Base-by-base conservation (phyloP, 2,329 filamentous ascomycete genomes). In the Ustilaginoidea virens region DNA sequence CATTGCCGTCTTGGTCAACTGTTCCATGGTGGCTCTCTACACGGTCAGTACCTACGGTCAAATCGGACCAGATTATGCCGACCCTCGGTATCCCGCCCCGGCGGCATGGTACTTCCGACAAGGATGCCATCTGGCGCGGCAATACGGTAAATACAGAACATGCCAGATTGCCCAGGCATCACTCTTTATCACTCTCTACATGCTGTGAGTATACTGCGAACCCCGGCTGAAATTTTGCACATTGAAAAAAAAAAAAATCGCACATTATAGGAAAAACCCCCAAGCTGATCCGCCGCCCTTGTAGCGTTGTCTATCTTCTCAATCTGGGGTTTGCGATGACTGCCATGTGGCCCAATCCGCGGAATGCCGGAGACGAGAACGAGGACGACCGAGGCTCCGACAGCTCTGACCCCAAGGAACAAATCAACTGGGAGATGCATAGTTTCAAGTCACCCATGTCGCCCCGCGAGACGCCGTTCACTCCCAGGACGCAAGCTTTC, bases 71-170 rank as follows among this genome's bases (percentile, higher is more conserved):
- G 80, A 87, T 53, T 69, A 75, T 44, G 69, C 68, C 38, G 80
- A 87, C 49, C 53, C 68, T 5, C 49, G 60, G 24, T 66, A 74
- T 42, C 66, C 66, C 5, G 73, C 74, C 42, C 60, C 61, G 16
- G 62, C 70, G 16, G 66, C 78, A 5, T 87, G 80, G 80, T 86
- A 85, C 49, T 69, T 86, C 40, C 66, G 67, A 30, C 72, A 78
- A 48, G 70, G 68, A 36, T 87, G 80, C 54, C 58, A 52, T 30
- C 61, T 76, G 21, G 73, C 74, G 2, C 58, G 56, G 30, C 57
- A 63, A 5, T 62, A 62, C 35, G 53, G 52, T 28, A 63, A 66
- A 17, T 58, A 66, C 27, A 53, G 62, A 31, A 71, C 69, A 41
- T 87, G 80, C 49, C 52, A 61, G 43, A 63, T 80, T 47, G 78